These are phyloP conservation scores for Candida endomychidarum DNA, from an alignment of 805 yeast species.

Conservation along the genomic window DNA sequence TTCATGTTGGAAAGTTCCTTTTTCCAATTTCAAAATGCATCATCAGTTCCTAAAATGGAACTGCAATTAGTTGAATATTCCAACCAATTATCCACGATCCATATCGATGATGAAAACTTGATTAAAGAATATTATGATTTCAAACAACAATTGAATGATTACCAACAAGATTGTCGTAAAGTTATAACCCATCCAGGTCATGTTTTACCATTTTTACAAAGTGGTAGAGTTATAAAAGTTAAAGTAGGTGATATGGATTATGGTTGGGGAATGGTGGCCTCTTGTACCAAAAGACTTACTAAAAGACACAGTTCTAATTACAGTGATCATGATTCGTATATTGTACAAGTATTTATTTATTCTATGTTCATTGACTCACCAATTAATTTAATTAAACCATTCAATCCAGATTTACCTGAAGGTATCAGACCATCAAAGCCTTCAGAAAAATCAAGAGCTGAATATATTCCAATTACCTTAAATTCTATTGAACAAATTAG, in stretches of 20 bases:
- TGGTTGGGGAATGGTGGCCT: conserved; percentile 95
- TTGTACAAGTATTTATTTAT: conserved; percentile 80
- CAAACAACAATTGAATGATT: conserved; percentile 65
- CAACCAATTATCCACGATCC: conserved; percentile 45
- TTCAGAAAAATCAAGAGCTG: conserved; percentile 71
- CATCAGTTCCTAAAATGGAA: conserved; percentile 85
- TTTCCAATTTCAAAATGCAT: conserved; percentile 91
- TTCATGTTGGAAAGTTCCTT: conserved; percentile 94
- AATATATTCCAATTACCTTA: conserved; percentile 82
- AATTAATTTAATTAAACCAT: conserved; percentile 72
- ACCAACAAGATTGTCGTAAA: conserved; percentile 73
- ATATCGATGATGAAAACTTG: conserved; percentile 69
- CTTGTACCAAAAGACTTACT: conserved; percentile 66
- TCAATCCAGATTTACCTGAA: conserved; percentile 75
- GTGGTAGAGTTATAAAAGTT: conserved; percentile 81
- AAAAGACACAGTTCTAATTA: conserved; percentile 57
- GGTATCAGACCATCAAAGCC: conserved; percentile 83
- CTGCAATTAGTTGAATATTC: conserved; percentile 57
- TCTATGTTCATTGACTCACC: conserved; percentile 83
- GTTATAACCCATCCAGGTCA: conserved; percentile 91
- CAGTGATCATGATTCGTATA: conserved; percentile 85
- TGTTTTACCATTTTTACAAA: conserved; percentile 77
- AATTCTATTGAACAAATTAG: conserved; percentile 74
- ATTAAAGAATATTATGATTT: conserved; percentile 83
- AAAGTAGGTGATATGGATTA: conserved; percentile 64